Conservation (phyloP, 345 rosid genomes). For the Eucalyptus cladocalyx region DNA sequence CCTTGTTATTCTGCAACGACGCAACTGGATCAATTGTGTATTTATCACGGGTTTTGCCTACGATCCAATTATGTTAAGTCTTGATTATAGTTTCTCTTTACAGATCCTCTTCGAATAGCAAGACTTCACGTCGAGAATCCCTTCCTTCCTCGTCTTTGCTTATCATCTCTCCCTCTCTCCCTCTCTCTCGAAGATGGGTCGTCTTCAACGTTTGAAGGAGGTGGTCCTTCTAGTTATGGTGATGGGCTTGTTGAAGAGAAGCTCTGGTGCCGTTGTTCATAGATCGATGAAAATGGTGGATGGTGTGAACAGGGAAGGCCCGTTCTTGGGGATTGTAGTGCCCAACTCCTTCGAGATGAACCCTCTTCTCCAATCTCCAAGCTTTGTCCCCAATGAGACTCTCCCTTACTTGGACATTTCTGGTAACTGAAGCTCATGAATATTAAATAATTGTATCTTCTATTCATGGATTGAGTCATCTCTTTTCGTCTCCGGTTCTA, state of each 20-base stretch:
- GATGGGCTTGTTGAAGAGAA: neutral
- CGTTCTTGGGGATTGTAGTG: constrained; percentile 52
- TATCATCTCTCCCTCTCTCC: neutral
- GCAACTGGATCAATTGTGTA: neutral
- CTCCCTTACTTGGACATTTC: constrained; percentile 43
- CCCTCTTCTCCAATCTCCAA: constrained; percentile 54
- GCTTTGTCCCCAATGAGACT: constrained; percentile 17
- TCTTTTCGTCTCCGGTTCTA: neutral
- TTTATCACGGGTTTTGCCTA: neutral
- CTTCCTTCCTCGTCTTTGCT: neutral
- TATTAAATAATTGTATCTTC: neutral
- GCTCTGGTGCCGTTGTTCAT: constrained; percentile 13
- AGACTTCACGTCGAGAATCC: neutral
- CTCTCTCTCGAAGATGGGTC: neutral
- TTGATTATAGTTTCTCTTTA: neutral
- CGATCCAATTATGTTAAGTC: neutral
- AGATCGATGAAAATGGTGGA: constrained; percentile 5
- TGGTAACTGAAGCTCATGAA: constrained; percentile 12
- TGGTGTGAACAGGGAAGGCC: constrained; percentile 29
- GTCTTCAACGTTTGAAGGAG: neutral
- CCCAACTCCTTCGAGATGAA: constrained; percentile 72
- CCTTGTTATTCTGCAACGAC: neutral
- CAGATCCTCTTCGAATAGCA: neutral
- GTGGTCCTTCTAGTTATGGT: constrained; percentile 1
- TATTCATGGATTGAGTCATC: neutral